Evolutionary conservation across 345 rosid genomes (phyloP).

Genomic region (Lenwebbia sp.): DNA sequence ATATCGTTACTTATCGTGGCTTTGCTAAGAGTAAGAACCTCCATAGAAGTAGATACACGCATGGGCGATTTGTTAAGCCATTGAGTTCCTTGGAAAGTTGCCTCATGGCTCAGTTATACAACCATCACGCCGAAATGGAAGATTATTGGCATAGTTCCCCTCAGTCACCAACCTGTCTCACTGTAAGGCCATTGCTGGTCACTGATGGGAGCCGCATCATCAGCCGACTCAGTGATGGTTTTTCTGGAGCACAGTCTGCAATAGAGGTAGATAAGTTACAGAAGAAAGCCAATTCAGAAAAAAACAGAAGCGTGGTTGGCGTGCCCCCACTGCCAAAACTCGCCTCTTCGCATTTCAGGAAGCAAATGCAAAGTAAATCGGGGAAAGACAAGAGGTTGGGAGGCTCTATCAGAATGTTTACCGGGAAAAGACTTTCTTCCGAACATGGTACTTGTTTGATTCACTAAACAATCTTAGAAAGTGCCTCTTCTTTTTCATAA

Average conservation of each 20-base stretch:
- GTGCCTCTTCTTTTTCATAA: neutral
- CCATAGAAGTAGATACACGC: conserved; percentile 25
- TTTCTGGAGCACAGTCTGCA: neutral
- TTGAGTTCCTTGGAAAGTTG: conserved; percentile 50
- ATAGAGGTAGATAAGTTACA: conserved; percentile 7
- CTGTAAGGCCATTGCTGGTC: conserved; percentile 44
- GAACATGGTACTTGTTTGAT: conserved; percentile 18
- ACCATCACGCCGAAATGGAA: conserved; percentile 30
- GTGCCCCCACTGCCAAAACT: conserved; percentile 44
- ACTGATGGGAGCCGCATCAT: conserved; percentile 46
- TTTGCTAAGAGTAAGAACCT: conserved; percentile 21
- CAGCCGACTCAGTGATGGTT: conserved; percentile 25
- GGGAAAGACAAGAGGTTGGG: conserved; percentile 22
- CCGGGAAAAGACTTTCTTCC: conserved; percentile 2
- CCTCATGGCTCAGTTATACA: conserved; percentile 52
- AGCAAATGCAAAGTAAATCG: conserved; percentile 22
- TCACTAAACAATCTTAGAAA: neutral
- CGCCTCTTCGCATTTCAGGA: conserved; percentile 10
- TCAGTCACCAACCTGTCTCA: conserved; percentile 30
- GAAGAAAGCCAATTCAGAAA: conserved; percentile 8
- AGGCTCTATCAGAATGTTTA: conserved; percentile 13
- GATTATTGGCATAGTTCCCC: conserved; percentile 29
- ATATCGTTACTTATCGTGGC: conserved; percentile 11
- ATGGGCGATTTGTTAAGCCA: conserved; percentile 26
- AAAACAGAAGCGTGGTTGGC: conserved; percentile 14